Percentiles rank a stretch among this genome's conserved stretches.
Conservation (phyloP, 2,329 filamentous ascomycete species). For the Fonsecaea pedrosoi region DNA sequence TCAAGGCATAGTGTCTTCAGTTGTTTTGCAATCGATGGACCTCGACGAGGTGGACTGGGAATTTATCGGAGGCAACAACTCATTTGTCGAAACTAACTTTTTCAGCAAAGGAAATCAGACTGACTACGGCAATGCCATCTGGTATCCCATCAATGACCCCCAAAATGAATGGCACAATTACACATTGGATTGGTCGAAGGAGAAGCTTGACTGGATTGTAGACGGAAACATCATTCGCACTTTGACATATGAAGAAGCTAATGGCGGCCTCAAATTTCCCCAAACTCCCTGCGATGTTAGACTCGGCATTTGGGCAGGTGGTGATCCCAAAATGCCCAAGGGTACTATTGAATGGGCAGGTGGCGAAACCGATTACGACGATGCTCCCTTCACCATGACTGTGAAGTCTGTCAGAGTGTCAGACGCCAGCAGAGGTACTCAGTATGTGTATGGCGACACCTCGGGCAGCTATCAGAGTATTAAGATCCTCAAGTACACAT, state of each 20-base stretch:
- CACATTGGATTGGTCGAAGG: constrained; percentile 86
- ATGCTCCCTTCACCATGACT: constrained; percentile 85
- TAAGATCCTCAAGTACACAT: constrained; percentile 52
- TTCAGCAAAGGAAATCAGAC: constrained; percentile 75
- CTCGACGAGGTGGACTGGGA: constrained; percentile 91
- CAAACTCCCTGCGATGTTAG: constrained; percentile 96
- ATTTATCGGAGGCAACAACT: constrained; percentile 72
- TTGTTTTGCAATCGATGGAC: constrained; percentile 83
- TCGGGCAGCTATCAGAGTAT: constrained; percentile 54
- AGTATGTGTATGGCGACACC: constrained; percentile 50
- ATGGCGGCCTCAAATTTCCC: constrained; percentile 75
- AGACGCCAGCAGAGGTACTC: constrained; percentile 44
- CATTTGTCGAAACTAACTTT: constrained; percentile 73
- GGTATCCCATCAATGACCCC: constrained; percentile 64
- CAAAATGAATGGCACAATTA: constrained; percentile 84
- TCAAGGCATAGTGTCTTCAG: constrained; percentile 76
- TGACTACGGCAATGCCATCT: constrained; percentile 73
- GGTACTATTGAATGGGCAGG: constrained; percentile 92
- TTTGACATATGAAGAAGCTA: constrained; percentile 72
- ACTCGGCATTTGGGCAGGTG: constrained; percentile 90
- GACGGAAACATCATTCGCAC: constrained; percentile 78
- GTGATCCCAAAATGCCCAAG: constrained; percentile 75
- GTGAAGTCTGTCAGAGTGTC: constrained; percentile 77
- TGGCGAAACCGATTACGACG: constrained; percentile 80
- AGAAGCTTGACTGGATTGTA: constrained; percentile 86